Evolutionary conservation across 2,329 filamentous ascomycete genomes (phyloP).

Genomic region (Clonostachys solani): DNA sequence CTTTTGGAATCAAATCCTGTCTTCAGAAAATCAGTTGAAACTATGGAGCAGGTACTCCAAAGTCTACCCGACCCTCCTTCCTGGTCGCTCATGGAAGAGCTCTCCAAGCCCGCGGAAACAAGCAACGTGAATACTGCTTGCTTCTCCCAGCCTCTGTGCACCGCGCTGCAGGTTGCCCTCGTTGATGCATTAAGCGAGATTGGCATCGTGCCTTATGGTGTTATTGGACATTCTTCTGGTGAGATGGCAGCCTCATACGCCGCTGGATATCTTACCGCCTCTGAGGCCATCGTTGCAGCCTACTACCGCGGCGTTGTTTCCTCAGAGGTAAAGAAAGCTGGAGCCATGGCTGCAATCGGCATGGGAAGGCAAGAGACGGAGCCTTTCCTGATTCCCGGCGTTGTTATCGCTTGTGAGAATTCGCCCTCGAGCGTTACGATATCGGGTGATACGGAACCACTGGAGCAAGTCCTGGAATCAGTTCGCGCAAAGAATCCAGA

Average conservation of each 20-base stretch:
- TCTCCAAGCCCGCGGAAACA: slow-evolving; percentile 16
- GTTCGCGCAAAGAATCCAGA: slow-evolving; percentile 13
- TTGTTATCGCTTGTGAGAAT: slow-evolving; percentile 17
- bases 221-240: slow-evolving; percentile 40
- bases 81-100: slow-evolving; percentile 23
- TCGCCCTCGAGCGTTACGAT: slow-evolving; percentile 13
- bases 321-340: slow-evolving; percentile 17
- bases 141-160: slow-evolving; percentile 31
- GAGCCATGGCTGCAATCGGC: slow-evolving; percentile 15
- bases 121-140: slow-evolving; percentile 14
- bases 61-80: slow-evolving; percentile 13
- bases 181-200: slow-evolving; percentile 25
- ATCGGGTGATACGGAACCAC: slow-evolving; percentile 19
- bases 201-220: slow-evolving; percentile 27
- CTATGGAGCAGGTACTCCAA: neutral
- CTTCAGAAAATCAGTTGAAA: neutral
- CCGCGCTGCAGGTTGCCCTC: slow-evolving; percentile 35
- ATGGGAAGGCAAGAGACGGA: neutral
- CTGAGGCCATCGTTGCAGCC: slow-evolving; percentile 38
- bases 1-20: neutral
- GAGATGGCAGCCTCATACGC: slow-evolving; percentile 41
- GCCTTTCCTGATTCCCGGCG: slow-evolving; percentile 10
- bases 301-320: slow-evolving; percentile 42
- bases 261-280: slow-evolving; percentile 23
- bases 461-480: slow-evolving; percentile 11